Evolutionary conservation across 257 asterid species (phyloP), one percentile per base, ranked within the genome.

Genomic region (Plantago major): DNA sequence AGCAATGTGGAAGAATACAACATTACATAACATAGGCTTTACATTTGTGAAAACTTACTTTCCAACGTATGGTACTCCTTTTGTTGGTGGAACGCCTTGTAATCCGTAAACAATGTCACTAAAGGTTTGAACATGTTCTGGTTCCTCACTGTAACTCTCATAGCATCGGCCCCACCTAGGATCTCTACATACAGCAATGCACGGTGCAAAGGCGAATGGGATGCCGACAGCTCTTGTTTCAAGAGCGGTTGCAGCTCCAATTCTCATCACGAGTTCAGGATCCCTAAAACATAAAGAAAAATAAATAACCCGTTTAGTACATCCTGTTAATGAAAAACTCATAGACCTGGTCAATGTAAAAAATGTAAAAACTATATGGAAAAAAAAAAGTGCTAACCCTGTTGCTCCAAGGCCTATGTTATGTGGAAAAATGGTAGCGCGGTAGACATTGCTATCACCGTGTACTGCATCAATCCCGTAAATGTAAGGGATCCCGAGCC

Each of bases 151-250:
- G 30, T 52, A 68, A 17, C 73, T 68, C 63, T 60, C 73, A 4
- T 60, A 70, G 43, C 70, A 70, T 2, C 75, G 52, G 7, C 75
- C 78, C 78, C 78, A 73, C 46, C 73, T 67, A 3, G 78, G 78
- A 43, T 73, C 73, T 58, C 78, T 50, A 19, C 78, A 67, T 1
- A 67, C 77, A 7, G 77, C 77, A 15, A 73, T 33, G 58, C 77
- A 73, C 19, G 77, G 77, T 14, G 73, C 69, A 49, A 73, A 73
- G 52, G 15, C 63, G 38, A 15, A 73, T 26, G 73, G 66, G 28
- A 73, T 63, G 46, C 77, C 73, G 14, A 72, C 62, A 11, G 77
- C 77, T 55, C 73, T 66, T 13, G 67, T 28, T 67, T 72, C 77
- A 60, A 62, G 9, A 7, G 77, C 77, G 10, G 73, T 73, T 0